A percentile compares a stretch with the other conserved stretches of the same genome.
Evolutionary conservation across 116 monocot species (phyloP).

Genomic region (Iris pallida): DNA sequence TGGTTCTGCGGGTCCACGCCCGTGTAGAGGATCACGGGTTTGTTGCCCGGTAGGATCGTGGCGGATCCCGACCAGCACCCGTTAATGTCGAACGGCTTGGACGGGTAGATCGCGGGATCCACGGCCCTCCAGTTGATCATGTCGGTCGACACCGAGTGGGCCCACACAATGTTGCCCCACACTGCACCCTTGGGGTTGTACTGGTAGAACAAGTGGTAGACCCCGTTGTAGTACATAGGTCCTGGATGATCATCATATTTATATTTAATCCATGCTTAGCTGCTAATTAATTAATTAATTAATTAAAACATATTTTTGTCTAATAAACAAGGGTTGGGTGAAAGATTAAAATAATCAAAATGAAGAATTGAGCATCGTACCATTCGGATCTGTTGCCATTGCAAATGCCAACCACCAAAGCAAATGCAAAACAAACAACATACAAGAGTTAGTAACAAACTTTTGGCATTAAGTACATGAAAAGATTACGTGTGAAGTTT

Average conservation of each 20-base stretch:
- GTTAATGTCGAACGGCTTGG: constrained; percentile 51
- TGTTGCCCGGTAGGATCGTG: constrained; percentile 40
- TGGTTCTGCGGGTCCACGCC: constrained; percentile 19
- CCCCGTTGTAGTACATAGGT: constrained; percentile 69
- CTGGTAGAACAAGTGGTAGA: constrained; percentile 80
- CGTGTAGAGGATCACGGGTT: constrained; percentile 38
- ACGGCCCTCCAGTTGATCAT: constrained; percentile 54
- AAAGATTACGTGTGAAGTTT: too few relatives aligned
- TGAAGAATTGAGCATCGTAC: constrained; percentile 7
- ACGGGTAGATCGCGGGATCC: constrained; percentile 31
- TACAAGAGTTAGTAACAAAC: too few relatives aligned
- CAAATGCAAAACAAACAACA: too few relatives aligned
- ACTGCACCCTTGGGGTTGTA: constrained; percentile 58
- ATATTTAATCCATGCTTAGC: too few relatives aligned
- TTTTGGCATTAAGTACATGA: too few relatives aligned
- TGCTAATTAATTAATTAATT: too few relatives aligned
- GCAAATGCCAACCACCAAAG: too few relatives aligned
- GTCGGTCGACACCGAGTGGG: constrained; percentile 50
- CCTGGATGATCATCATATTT: constrained; percentile 25
- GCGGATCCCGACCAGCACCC: constrained; percentile 83
- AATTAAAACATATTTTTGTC: too few relatives aligned
- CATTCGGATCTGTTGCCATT: constrained; percentile 47
- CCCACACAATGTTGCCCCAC: constrained; percentile 68
- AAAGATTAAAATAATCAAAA: too few relatives aligned
- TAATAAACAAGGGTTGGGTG: too few relatives aligned